Evolutionary conservation across 306 rosid species (phyloP).

Genomic region (Oemleria cerasiformis): DNA sequence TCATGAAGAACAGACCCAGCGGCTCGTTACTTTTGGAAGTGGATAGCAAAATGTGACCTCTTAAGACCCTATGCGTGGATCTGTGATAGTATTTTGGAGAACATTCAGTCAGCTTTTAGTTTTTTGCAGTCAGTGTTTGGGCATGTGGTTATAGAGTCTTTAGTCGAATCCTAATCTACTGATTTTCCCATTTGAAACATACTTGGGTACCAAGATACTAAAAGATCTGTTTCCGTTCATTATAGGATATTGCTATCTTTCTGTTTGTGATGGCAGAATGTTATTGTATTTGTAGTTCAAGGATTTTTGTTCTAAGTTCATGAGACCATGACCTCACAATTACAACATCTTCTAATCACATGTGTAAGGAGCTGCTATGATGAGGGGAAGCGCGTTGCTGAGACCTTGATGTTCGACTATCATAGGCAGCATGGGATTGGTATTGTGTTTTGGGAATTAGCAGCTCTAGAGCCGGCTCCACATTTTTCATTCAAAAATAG

Average conservation of each 20-base stretch:
- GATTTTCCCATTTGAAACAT: neutral
- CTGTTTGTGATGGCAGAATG: neutral
- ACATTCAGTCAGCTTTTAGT: neutral
- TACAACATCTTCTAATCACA: constrained; percentile 28
- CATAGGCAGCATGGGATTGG: constrained; percentile 97
- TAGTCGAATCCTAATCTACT: neutral
- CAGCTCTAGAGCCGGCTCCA: too few relatives aligned
- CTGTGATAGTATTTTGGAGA: neutral
- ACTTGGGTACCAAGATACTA: neutral
- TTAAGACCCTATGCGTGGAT: neutral
- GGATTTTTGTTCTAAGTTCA: neutral
- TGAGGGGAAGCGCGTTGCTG: constrained; percentile 98
- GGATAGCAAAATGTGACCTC: neutral
- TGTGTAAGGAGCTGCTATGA: constrained; percentile 99
- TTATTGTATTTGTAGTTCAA: neutral
- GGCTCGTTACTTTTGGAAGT: neutral
- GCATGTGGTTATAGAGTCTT: neutral
- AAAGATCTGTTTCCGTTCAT: constrained; percentile 8
- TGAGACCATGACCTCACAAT: constrained; percentile 10
- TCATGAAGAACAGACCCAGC: neutral
- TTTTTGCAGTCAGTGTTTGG: neutral
- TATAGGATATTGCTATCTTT: neutral
- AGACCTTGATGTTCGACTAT: constrained; percentile 97
- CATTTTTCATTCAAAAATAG: too few relatives aligned
- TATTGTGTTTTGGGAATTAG: constrained; percentile 30